Evolutionary conservation across 2,329 filamentous ascomycete genomes (phyloP), one percentile per base, ranked within the genome.

Genomic region (Elsinoe batatas): DNA sequence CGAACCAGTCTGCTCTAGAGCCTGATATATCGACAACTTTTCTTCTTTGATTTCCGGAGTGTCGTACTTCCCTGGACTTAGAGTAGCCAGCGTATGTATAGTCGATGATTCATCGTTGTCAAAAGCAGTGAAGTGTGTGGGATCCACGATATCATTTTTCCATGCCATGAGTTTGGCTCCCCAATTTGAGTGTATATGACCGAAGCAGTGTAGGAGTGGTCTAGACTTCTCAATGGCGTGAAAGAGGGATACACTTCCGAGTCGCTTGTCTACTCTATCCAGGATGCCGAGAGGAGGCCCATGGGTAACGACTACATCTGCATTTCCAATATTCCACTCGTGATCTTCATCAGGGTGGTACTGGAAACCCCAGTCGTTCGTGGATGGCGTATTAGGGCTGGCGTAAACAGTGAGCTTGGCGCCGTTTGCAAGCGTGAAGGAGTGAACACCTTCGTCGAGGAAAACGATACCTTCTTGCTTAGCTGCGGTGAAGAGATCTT

Each of bases 271-370:
- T 2, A 63, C 63, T n/a, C 59, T 56, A 60, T 84, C 82, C 2
- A 81, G 66, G 3, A 79, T 64, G 0, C 69, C 70, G 17, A 68
- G 62, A 0, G 81, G 79, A 2, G 81, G 81, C 0, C 80, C 81
- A 63, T 84, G 82, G 0, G 81, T 84, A 63, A 84, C 73, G 58
- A 82, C 69, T 5, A 84, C 72, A 63, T 84, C 80, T 26, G 81
- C 35, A n/a, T 49, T 12, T 20, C 17, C 37, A 26, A 58, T 50
- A 6, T 32, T 30, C 47, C 54, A 58, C 26, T 58, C 35, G n/a
- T 78, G 71, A 59, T 82, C 79, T 55, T 75, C 63, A 33, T 70
- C 47, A 12, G 71, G 70, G 1, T 67, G 61, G 60, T 82, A 82
- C 2, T 73, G 72, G 62, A 82, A 83, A 3, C 75, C 80, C 74